Evolutionary conservation across 179 eudicot genomes (phyloP).

Genomic region (Carnegiea gigantea): DNA sequence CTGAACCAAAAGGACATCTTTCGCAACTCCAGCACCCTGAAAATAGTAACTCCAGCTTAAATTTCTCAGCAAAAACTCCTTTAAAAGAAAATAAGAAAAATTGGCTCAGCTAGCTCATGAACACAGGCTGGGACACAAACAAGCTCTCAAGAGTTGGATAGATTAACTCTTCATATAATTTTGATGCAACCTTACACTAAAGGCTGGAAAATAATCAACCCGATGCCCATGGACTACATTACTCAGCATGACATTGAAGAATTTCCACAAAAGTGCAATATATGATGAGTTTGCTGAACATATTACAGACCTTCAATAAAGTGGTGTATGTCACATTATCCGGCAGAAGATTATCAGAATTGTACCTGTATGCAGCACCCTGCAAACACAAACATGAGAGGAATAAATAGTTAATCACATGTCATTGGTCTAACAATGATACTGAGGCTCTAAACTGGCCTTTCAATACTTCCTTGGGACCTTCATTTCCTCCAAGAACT

Average conservation of each 20-base stretch:
- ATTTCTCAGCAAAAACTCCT: slow-evolving; percentile 13
- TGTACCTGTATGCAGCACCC: slow-evolving; percentile 43
- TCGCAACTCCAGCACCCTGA: slow-evolving; percentile 56
- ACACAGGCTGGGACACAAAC: background rate
- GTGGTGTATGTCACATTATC: slow-evolving; percentile 65
- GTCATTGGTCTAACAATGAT: slow-evolving; percentile 19
- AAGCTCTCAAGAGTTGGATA: background rate
- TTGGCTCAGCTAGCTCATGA: background rate
- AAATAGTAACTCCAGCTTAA: slow-evolving; percentile 17
- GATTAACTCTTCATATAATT: background rate
- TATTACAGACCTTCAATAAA: slow-evolving; percentile 49
- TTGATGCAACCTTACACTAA: background rate
- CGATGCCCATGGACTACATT: background rate
- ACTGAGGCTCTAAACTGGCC: slow-evolving; percentile 55
- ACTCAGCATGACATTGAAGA: background rate
- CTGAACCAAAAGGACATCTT: slow-evolving; percentile 44
- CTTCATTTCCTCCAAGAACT: slow-evolving; percentile 66
- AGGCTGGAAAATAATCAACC: background rate
- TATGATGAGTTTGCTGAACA: slow-evolving; percentile 9
- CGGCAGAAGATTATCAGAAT: slow-evolving; percentile 40
- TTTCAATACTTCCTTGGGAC: slow-evolving; percentile 48
- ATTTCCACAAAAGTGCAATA: background rate
- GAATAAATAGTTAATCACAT: slow-evolving; percentile 16
- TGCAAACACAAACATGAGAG: slow-evolving; percentile 36
- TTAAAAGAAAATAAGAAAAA: background rate